Evolutionary conservation across 768 basidiomycete genomes (phyloP).

Genomic region (Boletus subparvulus): DNA sequence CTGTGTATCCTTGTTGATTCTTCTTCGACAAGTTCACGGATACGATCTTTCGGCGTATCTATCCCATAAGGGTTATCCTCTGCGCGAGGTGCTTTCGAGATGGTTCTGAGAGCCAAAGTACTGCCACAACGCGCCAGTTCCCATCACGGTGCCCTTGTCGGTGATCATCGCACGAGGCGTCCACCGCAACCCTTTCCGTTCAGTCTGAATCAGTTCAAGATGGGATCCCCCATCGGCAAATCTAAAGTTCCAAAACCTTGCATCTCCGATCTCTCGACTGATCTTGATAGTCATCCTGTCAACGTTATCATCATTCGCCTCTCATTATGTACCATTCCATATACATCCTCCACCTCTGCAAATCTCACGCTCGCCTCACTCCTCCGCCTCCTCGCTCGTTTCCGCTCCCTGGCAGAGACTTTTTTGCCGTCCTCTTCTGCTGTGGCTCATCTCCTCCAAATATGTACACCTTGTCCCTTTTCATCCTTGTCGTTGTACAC

Average conservation of each 20-base stretch:
- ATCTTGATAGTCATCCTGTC: slow-evolving; percentile 24
- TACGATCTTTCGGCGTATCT: slow-evolving; percentile 29
- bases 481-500: not conserved
- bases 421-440: not conserved
- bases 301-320: slow-evolving; percentile 34
- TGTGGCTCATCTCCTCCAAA: not conserved
- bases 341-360: slow-evolving; percentile 21
- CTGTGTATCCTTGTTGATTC: slow-evolving; percentile 34
- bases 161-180: slow-evolving; percentile 29
- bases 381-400: not conserved
- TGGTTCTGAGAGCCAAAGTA: slow-evolving; percentile 11
- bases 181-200: not conserved
- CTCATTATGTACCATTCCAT: slow-evolving; percentile 26
- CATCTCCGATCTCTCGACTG: slow-evolving; percentile 33
- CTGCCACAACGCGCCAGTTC: slow-evolving; percentile 23
- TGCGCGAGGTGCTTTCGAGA: slow-evolving; percentile 21
- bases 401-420: not conserved
- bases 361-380: slow-evolving; percentile 26
- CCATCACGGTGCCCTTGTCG: slow-evolving; percentile 17
- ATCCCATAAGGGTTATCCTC: slow-evolving; percentile 32
- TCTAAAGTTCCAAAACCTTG: slow-evolving; percentile 30
- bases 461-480: not conserved
- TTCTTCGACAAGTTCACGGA: slow-evolving; percentile 17
- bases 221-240: slow-evolving; percentile 26
- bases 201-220: slow-evolving; percentile 15